Percentiles rank a stretch among this genome's conserved stretches.
phyloP scores from a whole-genome alignment of 768 basidiomycete species.

The Tricholoma furcatifolium region DNA sequence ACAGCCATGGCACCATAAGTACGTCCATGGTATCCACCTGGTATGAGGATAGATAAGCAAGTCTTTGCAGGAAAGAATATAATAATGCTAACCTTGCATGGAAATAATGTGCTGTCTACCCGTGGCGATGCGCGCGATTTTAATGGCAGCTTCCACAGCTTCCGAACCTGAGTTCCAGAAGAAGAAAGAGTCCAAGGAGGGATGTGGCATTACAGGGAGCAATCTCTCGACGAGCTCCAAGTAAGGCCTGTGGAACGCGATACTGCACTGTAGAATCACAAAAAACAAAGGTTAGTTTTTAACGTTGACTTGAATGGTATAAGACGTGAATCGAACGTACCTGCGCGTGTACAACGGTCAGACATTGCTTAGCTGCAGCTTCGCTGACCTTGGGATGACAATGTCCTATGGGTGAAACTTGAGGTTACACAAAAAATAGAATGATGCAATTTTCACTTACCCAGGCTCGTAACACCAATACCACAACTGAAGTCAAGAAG shows the following conservation, averaged over 20 bases:
- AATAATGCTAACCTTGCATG: conserved; percentile 74
- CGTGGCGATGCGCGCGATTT: conserved; percentile 80
- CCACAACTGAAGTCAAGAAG: conserved; percentile 87
- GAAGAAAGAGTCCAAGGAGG: conserved; percentile 93
- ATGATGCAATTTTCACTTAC: conserved; percentile 31
- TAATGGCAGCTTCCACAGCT: conserved; percentile 86
- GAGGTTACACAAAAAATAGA: background rate
- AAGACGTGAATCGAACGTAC: conserved; percentile 33
- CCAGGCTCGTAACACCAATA: conserved; percentile 85
- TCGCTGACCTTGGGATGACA: conserved; percentile 84
- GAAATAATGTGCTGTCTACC: conserved; percentile 84
- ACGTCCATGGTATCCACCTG: conserved; percentile 86
- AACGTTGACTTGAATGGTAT: background rate
- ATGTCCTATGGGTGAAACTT: conserved; percentile 53
- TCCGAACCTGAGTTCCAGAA: conserved; percentile 97
- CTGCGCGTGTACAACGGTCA: conserved; percentile 76
- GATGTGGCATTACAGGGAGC: conserved; percentile 86
- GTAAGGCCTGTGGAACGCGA: conserved; percentile 85
- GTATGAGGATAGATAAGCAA: background rate
- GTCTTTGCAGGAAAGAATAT: background rate
- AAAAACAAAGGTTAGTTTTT: background rate
- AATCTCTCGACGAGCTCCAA: conserved; percentile 83
- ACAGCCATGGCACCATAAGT: conserved; percentile 93
- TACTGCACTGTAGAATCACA: conserved; percentile 62
- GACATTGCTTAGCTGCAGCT: conserved; percentile 87